Percentiles rank a stretch among this genome's conserved stretches.
Conservation (phyloP, 2,329 filamentous ascomycete species). For the Pseudogymnoascus sp. region DNA sequence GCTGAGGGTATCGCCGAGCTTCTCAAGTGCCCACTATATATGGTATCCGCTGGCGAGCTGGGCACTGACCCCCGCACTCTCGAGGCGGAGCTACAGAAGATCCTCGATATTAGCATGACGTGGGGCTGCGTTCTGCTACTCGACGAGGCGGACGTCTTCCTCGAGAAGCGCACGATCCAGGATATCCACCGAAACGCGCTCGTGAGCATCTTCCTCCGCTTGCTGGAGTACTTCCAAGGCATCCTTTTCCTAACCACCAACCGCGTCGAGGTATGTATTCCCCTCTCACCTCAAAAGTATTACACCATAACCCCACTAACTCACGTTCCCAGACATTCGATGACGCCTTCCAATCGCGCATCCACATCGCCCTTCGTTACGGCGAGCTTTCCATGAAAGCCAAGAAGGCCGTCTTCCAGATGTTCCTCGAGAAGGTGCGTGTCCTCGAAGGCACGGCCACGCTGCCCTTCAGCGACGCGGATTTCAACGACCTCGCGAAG, state of each 20-base stretch:
- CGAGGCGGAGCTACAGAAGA: constrained; percentile 70
- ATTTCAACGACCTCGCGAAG: constrained; percentile 57
- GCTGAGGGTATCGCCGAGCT: constrained; percentile 80
- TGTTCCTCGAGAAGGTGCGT: constrained; percentile 68
- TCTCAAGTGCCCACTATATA: constrained; percentile 72
- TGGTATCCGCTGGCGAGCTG: constrained; percentile 72
- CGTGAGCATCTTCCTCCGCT: constrained; percentile 76
- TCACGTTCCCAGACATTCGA: constrained; percentile 59
- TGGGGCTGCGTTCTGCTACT: constrained; percentile 81
- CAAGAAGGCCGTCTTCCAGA: constrained; percentile 71
- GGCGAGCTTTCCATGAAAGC: constrained; percentile 64
- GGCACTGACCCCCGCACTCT: constrained; percentile 67
- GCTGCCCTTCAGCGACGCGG: constrained; percentile 54
- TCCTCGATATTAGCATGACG: constrained; percentile 74
- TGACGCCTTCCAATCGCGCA: constrained; percentile 80
- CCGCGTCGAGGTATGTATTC: constrained; percentile 52
- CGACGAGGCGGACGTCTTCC: constrained; percentile 77
- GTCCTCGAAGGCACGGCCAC: constrained; percentile 53
- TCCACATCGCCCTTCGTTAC: constrained; percentile 78
- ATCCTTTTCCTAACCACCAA: constrained; percentile 88
- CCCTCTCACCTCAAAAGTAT: not conserved
- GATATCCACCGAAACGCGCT: constrained; percentile 79
- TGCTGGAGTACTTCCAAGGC: constrained; percentile 86
- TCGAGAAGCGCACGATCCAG: constrained; percentile 73
- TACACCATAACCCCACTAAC: constrained; percentile 1